Evolutionary conservation across 2,329 filamentous ascomycete genomes (phyloP), one percentile per base, ranked within the genome.

Genomic region (Trichoderma gracile): DNA sequence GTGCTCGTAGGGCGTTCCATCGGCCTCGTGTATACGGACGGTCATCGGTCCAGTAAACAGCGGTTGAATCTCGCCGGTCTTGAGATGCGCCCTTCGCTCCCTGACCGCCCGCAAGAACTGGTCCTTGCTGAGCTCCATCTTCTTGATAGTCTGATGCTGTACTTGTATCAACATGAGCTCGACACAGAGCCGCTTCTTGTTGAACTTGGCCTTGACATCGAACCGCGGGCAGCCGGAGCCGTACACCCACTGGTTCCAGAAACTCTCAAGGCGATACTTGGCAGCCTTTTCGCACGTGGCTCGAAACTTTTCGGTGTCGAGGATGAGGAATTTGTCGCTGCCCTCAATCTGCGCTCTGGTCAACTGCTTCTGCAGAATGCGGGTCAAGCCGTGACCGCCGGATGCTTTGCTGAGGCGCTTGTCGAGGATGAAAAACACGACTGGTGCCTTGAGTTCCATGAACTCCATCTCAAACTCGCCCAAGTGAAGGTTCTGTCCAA

Each of bases 1-100:
- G 73, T 99, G 95, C 74, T 99, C 95, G 73, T 99, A 99, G 2
- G 95, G 95, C 0, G 95, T 98, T 10, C 95, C 95, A 73, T 99
- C 96, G 25, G 95, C 95, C 79, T 99, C 95, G 78, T 99, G 95
- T 67, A 99, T 97, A 38, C 95, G 85, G 68, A 99, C 94, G 0
- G 95, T 99, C 91, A 99, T 97, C 0, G 95, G 94, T 0, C 95
- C 95, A 0, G 93, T 95, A 72, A 98, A 98, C 1, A 92, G 84
- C n/a, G 88, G 85, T 68, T 92, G 91, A 17, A 92, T 79, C 60
- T 87, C 84, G 15, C 87, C 89, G 17, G 87, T 84, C 64, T 87
- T 87, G 42, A 96, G 84, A 38, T 85, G 85, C 66, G 88, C 82
- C 9, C 87, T 83, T 54, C 89, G 86, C 76, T 98, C 93, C 70